Base-by-base conservation (phyloP, 176 grass and related monocot species). In the Hordeum vulgare region DNA sequence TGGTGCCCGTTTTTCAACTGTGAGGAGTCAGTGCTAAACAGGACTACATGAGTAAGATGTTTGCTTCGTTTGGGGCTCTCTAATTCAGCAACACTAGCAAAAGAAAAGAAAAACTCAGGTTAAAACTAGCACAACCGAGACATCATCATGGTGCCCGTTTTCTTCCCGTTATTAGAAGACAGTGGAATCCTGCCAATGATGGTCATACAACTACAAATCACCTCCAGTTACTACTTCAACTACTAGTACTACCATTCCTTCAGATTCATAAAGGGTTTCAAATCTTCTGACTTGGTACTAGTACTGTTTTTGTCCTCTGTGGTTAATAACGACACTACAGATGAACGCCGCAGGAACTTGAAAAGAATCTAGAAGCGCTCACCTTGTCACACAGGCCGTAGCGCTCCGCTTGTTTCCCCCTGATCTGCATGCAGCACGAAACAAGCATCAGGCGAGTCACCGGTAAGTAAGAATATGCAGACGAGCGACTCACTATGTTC, bases 341-440 rank as follows among this genome's bases (percentile, higher is more conserved):
- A 23, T 39, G 68, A 73, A 60, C 11, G 0, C 24, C 18, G 34
- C 9, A 25, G 6, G 21, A 80, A 14, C 4, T 7, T 5, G 51
- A 62, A 42, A 24, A 4, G 42, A 49, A 61, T 44, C 57, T 25
- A 86, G 12, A 49, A 73, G 42, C 13, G 37, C 10, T 85, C 27
- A 96, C 97, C 96, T 99, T 86, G 29, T 94, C 87, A 77, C 85
- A 92, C 9, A 99, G 28, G 1, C 77, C 85, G 20, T 92, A 90
- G 34, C 91, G 82, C 81, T 96, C 93, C 78, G 92, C 93, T 70
- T 96, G 93, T 42, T 66, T 72, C 10, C 86, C 87, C 73, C 84
- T 90, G 58, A 99, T 92, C 97, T 99, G 83, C 73, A 83, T 35
- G 28, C 28, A 71, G 42, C 53, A 33, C 15, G 0, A 81, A 87